phyloP scores from a whole-genome alignment of 2,329 filamentous ascomycete species.

The Botrytis medusae region DNA sequence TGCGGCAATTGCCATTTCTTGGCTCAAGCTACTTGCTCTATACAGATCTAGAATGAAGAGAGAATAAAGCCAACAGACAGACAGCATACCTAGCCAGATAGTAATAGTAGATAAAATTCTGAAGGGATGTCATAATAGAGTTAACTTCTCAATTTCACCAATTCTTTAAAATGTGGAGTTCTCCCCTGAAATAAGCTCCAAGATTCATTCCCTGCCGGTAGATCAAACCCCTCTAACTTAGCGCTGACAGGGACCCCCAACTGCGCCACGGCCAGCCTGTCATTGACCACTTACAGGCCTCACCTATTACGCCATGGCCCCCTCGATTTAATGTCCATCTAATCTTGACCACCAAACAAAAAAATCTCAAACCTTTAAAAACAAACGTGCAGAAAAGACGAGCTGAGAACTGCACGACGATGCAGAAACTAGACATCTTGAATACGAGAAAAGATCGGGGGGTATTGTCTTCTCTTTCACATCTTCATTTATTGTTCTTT shows the following conservation, averaged over 20 bases:
- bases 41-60: background rate
- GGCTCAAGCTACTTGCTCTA: background rate
- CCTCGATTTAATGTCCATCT: constrained; percentile 1
- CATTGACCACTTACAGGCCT: background rate
- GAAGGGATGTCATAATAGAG: constrained; percentile 5
- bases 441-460: background rate
- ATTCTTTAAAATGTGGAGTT: background rate
- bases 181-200: background rate
- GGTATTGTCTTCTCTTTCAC: background rate
- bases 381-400: constrained; percentile 12
- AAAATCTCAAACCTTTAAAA: background rate
- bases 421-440: background rate
- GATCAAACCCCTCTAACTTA: background rate
- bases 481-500: background rate
- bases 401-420: background rate
- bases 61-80: rapidly evolving
- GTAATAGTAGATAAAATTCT: background rate
- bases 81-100: rapidly evolving
- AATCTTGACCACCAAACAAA: background rate
- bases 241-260: background rate
- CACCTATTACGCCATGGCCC: background rate
- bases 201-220: background rate
- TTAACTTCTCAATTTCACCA: background rate
- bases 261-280: background rate
- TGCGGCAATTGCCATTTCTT: background rate